Conservation (phyloP, 257 asterid species). For the Galeopsis tetrahit region DNA sequence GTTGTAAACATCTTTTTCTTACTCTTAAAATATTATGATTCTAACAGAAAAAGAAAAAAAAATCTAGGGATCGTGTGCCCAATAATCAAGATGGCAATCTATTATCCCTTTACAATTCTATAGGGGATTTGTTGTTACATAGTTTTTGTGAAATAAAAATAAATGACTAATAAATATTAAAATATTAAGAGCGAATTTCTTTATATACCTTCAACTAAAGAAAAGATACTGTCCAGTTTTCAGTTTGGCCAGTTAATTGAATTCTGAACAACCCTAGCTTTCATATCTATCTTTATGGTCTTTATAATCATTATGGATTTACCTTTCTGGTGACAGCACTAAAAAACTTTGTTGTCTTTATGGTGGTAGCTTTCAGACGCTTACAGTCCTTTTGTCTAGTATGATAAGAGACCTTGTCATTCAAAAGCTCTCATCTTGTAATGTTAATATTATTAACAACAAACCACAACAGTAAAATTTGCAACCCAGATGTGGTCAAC, state of each 20-base stretch:
- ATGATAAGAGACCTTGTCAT: conserved; percentile 19
- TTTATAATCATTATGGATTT: background rate
- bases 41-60: background rate
- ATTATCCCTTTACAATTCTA: background rate
- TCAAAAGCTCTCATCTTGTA: conserved; percentile 16
- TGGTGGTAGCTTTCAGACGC: conserved; percentile 7
- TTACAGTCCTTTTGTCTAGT: conserved; percentile 3
- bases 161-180: background rate
- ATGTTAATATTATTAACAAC: background rate
- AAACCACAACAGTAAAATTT: conserved; percentile 16
- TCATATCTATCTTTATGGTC: background rate
- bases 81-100: background rate
- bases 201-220: background rate
- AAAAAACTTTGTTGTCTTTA: background rate
- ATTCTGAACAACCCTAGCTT: conserved; percentile 9
- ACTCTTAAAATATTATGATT: background rate
- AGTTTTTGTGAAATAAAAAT: background rate
- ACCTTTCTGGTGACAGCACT: conserved; percentile 7
- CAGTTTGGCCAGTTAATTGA: background rate
- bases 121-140: background rate
- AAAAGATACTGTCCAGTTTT: background rate
- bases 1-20: background rate
- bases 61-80: background rate
- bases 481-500: background rate
- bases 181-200: background rate